These are phyloP conservation scores for Zalaria sp. DNA, from an alignment of 2,329 filamentous ascomycete species.

Conservation along the genomic window DNA sequence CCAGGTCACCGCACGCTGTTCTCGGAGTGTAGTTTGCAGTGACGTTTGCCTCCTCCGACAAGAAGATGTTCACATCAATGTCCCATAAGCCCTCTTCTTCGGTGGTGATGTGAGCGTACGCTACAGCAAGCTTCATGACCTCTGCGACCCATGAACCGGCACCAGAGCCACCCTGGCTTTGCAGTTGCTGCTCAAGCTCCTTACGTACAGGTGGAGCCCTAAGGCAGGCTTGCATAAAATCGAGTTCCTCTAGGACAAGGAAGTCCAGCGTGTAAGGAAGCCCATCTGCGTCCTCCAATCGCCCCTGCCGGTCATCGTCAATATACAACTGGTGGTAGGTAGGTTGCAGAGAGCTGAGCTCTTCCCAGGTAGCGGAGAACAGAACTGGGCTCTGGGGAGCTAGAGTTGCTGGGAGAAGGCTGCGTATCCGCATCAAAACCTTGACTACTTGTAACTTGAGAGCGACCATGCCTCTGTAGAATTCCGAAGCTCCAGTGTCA, in stretches of 20 bases:
- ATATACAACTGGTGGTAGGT: constrained; percentile 77
- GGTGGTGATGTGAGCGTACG: constrained; percentile 76
- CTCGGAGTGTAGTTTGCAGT: constrained; percentile 93
- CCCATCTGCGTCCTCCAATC: constrained; percentile 77
- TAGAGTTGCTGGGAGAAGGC: constrained; percentile 68
- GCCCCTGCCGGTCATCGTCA: constrained; percentile 68
- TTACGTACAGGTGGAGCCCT: constrained; percentile 77
- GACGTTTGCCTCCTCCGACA: constrained; percentile 88
- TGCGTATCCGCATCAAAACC: constrained; percentile 74
- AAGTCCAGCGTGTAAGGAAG: constrained; percentile 94
- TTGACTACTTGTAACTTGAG: constrained; percentile 90
- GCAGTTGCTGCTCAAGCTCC: constrained; percentile 71
- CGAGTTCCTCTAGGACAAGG: constrained; percentile 81
- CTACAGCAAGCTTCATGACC: constrained; percentile 71
- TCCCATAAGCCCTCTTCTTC: constrained; percentile 96
- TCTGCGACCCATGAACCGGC: constrained; percentile 71
- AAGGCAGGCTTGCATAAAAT: constrained; percentile 85
- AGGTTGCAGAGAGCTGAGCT: constrained; percentile 58
- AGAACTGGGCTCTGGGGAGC: constrained; percentile 69
- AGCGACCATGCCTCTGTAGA: constrained; percentile 69
- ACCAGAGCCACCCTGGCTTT: constrained; percentile 40
- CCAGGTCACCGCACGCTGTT: constrained; percentile 79
- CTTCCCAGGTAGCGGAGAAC: constrained; percentile 81
- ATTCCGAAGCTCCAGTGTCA: constrained; percentile 40
- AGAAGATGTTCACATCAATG: constrained; percentile 86